phyloP scores from a whole-genome alignment of 192 early-diverging fungal genomes.

The Coemansia sp. region DNA sequence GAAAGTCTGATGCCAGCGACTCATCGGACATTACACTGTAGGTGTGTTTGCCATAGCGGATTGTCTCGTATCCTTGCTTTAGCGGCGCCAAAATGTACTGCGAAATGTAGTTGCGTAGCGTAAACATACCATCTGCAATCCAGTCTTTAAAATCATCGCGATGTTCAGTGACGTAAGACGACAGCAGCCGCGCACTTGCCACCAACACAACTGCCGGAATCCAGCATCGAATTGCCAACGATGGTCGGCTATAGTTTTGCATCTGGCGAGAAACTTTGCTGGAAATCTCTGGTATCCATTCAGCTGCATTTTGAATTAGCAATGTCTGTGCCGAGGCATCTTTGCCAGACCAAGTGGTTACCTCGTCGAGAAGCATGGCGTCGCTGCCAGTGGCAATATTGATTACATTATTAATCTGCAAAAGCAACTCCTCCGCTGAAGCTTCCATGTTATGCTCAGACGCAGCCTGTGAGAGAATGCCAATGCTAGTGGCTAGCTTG shows the following conservation, averaged over 20 bases:
- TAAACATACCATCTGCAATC: conserved; percentile 56
- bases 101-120: conserved; percentile 62
- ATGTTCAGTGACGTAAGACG: conserved; percentile 53
- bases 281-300: conserved; percentile 15
- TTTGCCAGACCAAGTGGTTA: neutral
- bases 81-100: conserved; percentile 83
- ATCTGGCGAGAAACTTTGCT: conserved; percentile 8
- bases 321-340: neutral
- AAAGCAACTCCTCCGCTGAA: conserved; percentile 13
- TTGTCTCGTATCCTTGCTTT: conserved; percentile 69
- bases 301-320: conserved; percentile 9
- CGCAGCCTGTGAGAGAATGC: conserved; percentile 51
- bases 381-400: neutral
- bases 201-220: conserved; percentile 55
- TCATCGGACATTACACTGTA: conserved; percentile 75
- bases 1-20: conserved; percentile 73
- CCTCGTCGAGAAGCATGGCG: neutral
- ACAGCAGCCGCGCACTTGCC: conserved; percentile 49
- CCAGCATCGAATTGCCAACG: conserved; percentile 67
- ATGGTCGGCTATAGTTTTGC: conserved; percentile 40
- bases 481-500: conserved; percentile 63
- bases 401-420: conserved; percentile 11
- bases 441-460: neutral
- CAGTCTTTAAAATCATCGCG: conserved; percentile 56
- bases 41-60: conserved; percentile 76